Percentiles rank a stretch among this genome's conserved stretches.
Conservation (phyloP, 305 asterid species). For the Salvia sclarea region DNA sequence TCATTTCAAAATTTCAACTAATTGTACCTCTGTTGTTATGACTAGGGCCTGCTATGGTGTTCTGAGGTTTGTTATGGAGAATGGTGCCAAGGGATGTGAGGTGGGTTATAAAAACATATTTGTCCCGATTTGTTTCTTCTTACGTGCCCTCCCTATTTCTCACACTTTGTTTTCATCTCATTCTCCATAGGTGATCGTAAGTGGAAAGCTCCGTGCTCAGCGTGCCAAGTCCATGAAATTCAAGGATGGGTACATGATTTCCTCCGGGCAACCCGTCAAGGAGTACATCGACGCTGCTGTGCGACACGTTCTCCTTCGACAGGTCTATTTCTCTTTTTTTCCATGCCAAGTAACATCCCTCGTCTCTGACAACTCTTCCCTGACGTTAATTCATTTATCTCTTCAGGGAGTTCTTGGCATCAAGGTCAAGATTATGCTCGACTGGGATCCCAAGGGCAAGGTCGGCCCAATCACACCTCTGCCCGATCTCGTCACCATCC, state of each 20-base stretch:
- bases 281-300: conserved; percentile 60
- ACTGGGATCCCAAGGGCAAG: conserved; percentile 71
- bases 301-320: conserved; percentile 57
- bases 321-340: conserved; percentile 34
- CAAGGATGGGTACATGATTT: conserved; percentile 52
- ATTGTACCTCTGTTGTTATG: background rate
- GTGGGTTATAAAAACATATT: conserved; percentile 17
- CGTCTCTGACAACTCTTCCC: background rate
- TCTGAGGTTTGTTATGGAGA: conserved; percentile 58
- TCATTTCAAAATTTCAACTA: background rate
- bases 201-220: conserved; percentile 56
- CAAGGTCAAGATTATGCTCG: conserved; percentile 70
- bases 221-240: conserved; percentile 60
- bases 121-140: background rate
- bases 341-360: background rate
- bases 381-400: background rate
- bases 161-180: background rate
- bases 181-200: conserved; percentile 48
- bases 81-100: conserved; percentile 60
- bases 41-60: conserved; percentile 58
- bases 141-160: background rate
- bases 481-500: conserved; percentile 65
- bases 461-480: conserved; percentile 57
- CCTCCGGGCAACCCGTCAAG: conserved; percentile 61
- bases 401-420: conserved; percentile 62